phyloP scores from a whole-genome alignment of 306 rosid species.

The Vigna angularis region DNA sequence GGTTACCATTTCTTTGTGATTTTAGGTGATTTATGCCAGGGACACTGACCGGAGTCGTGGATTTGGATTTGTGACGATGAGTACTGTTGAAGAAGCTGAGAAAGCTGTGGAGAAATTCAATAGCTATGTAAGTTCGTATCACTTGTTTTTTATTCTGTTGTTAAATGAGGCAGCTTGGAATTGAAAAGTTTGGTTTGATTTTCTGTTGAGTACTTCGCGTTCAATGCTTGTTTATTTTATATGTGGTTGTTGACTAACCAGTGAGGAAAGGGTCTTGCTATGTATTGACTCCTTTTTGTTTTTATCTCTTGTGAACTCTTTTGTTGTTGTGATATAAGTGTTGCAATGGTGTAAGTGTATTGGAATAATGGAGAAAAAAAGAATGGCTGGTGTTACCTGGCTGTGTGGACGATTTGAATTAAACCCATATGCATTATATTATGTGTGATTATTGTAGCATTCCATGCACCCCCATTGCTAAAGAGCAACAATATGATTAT shows the following conservation, averaged over 20 bases:
- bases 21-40: conserved; percentile 90
- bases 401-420: too few species aligned
- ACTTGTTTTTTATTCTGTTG: neutral
- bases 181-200: neutral
- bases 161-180: neutral
- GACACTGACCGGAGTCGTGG: conserved; percentile 94
- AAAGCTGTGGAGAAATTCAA: conserved; percentile 70
- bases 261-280: neutral
- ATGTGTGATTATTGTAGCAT: neutral
- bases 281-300: conserved; percentile 12
- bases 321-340: neutral
- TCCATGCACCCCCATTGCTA: neutral
- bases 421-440: too few species aligned
- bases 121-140: conserved; percentile 67
- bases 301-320: conserved; percentile 2
- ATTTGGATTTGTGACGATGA: conserved; percentile 93
- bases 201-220: too few species aligned
- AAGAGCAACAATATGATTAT: neutral
- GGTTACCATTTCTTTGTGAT: conserved; percentile 15
- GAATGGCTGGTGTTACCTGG: neutral
- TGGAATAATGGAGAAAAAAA: neutral
- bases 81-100: conserved; percentile 93
- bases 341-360: neutral
- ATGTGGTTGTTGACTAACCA: neutral
- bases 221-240: too few species aligned